Evolutionary conservation across 208 protist genomes (phyloP).

Genomic region (Herpetomonas samuelpessoai): DNA sequence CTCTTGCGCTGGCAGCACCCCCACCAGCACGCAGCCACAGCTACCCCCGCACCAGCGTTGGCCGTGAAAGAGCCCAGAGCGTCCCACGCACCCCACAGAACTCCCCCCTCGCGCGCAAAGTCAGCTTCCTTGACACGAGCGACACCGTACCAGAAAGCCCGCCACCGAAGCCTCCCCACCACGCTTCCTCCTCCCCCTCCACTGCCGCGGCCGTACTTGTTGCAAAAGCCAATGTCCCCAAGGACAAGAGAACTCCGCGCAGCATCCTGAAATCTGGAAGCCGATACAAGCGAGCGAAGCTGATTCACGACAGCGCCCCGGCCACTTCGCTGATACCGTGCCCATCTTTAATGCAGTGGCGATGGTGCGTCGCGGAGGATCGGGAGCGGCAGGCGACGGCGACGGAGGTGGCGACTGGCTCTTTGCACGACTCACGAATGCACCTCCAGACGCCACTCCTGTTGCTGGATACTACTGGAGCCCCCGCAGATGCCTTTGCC

Average conservation of each 20-base stretch:
- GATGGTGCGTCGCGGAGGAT: constrained; percentile 29
- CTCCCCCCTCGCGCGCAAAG: neutral
- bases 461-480: too few relatives aligned
- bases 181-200: neutral
- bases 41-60: too few relatives aligned
- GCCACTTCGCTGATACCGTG: constrained; percentile 29
- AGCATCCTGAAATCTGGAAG: neutral
- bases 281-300: neutral
- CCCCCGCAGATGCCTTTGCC: neutral
- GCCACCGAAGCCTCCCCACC: too few relatives aligned
- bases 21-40: too few relatives aligned
- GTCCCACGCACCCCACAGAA: too few relatives aligned
- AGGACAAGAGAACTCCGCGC: too few relatives aligned
- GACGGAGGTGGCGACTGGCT: neutral
- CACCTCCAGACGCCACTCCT: too few relatives aligned
- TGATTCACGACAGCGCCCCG: constrained; percentile 8
- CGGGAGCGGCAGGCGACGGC: constrained; percentile 6
- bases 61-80: too few relatives aligned
- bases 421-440: neutral
- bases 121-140: neutral
- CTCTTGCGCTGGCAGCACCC: neutral
- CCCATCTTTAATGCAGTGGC: constrained; percentile 26
- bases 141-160: too few relatives aligned
- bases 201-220: too few relatives aligned
- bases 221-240: too few relatives aligned